phyloP scores from a whole-genome alignment of 768 basidiomycete genomes.

The Hygrophorus pudorinus region DNA sequence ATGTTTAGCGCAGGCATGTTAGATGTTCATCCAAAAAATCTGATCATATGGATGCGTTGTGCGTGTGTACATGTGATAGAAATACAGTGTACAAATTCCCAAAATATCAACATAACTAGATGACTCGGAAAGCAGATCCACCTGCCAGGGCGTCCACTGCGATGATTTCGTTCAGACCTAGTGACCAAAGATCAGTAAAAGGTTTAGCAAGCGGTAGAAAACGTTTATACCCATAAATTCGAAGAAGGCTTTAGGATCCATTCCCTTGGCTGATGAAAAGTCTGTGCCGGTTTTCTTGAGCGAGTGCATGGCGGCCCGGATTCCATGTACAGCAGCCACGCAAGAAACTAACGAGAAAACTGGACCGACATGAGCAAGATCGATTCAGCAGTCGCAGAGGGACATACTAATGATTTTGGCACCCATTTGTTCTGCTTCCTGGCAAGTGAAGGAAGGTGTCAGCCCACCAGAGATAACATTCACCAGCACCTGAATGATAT shows the following conservation, averaged over 20 bases:
- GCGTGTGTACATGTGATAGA: not conserved
- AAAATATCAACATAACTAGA: not conserved
- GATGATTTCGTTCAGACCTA: not conserved
- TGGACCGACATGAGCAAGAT: slow-evolving; percentile 4
- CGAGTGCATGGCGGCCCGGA: slow-evolving; percentile 36
- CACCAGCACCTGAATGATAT: slow-evolving; percentile 25
- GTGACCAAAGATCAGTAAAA: slow-evolving; percentile 1
- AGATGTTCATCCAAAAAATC: no score
- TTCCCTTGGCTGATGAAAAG: slow-evolving; percentile 25
- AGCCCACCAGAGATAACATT: slow-evolving; percentile 43
- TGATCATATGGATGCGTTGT: no score
- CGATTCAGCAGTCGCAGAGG: not conserved
- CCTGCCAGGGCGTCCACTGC: no score
- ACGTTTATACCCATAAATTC: slow-evolving; percentile 32
- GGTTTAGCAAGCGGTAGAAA: not conserved
- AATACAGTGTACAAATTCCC: not conserved
- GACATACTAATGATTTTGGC: slow-evolving; percentile 31
- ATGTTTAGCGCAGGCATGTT: no score
- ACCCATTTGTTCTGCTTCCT: slow-evolving; percentile 35
- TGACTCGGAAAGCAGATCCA: not conserved
- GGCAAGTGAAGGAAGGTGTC: slow-evolving; percentile 38
- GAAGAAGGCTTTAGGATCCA: slow-evolving; percentile 44
- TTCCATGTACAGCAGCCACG: slow-evolving; percentile 37
- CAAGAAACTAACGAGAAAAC: slow-evolving; percentile 41
- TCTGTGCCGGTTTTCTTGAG: slow-evolving; percentile 43